Percentiles rank a stretch among this genome's conserved stretches.
phyloP scores from a whole-genome alignment of 192 early-diverging fungal genomes.

The Backusella liffmaniae region DNA sequence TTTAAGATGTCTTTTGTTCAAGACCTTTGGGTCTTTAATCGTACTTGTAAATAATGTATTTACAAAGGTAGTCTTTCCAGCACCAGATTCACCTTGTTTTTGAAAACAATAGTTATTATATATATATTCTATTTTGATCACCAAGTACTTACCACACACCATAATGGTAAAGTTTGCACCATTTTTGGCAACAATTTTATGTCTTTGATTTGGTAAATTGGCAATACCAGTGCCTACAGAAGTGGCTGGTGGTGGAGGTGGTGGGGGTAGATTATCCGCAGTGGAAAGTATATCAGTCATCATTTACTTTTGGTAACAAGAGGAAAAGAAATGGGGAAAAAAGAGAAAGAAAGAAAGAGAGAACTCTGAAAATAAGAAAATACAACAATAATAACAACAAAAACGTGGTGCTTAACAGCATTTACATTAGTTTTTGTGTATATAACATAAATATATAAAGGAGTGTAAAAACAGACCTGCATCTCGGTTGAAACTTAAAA shows the following conservation, averaged over 20 bases:
- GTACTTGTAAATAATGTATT: constrained; percentile 94
- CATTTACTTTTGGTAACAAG: background rate
- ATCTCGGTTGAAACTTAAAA: constrained; percentile 6
- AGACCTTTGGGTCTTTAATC: constrained; percentile 38
- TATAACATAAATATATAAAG: background rate
- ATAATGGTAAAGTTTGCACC: constrained; percentile 96
- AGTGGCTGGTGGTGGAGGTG: constrained; percentile 16
- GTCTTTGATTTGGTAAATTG: constrained; percentile 89
- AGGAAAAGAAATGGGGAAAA: background rate
- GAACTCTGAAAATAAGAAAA: background rate
- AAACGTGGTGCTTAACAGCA: background rate
- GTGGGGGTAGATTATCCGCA: background rate
- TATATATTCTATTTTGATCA: too few species aligned
- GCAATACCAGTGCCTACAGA: constrained; percentile 74
- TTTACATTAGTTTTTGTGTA: background rate
- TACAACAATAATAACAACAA: background rate
- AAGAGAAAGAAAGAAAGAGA: background rate
- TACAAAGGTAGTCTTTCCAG: constrained; percentile 96
- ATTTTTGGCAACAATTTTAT: constrained; percentile 87
- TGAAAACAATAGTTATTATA: too few species aligned
- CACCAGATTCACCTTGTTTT: constrained; percentile 80
- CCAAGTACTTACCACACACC: constrained; percentile 79
- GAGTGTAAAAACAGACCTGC: constrained; percentile 1
- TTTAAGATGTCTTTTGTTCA: constrained; percentile 75
- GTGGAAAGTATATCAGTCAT: background rate